Evolutionary conservation across 345 rosid species (phyloP).

Genomic region (Mercurialis annua): DNA sequence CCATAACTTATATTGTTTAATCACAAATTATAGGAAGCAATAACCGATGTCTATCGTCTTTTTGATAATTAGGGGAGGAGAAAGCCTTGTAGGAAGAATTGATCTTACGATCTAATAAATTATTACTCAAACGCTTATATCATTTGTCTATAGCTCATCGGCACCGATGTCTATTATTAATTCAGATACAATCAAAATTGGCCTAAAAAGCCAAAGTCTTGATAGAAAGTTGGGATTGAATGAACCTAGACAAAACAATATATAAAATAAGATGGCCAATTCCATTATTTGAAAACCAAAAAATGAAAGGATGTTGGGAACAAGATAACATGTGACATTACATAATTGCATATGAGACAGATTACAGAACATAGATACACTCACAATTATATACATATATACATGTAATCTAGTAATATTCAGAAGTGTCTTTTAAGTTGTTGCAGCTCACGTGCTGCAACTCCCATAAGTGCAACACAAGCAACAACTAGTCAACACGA

Average conservation of each 20-base stretch:
- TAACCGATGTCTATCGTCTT: no score
- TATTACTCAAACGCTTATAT: no score
- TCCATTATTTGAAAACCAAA: slow-evolving; percentile 2
- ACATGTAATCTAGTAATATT: background rate
- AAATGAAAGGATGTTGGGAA: slow-evolving; percentile 4
- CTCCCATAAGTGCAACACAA: slow-evolving; percentile 9
- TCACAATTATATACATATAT: no score
- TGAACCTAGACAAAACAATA: background rate
- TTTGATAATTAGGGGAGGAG: no score
- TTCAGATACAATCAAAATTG: background rate
- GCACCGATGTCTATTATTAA: no score
- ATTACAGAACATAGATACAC: background rate
- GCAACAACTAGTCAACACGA: background rate
- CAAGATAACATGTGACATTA: slow-evolving; percentile 25
- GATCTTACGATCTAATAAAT: no score
- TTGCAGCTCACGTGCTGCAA: slow-evolving; percentile 4
- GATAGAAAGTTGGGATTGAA: background rate
- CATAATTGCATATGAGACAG: background rate
- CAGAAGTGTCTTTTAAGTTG: slow-evolving; percentile 10
- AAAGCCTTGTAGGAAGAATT: no score
- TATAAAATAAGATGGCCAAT: background rate
- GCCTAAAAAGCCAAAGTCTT: background rate
- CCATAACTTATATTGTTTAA: no score
- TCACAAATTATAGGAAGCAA: no score
- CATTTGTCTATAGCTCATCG: no score